Base-by-base conservation (phyloP, 2,329 filamentous ascomycete genomes). In the Pseudogymnoascus sp. region DNA sequence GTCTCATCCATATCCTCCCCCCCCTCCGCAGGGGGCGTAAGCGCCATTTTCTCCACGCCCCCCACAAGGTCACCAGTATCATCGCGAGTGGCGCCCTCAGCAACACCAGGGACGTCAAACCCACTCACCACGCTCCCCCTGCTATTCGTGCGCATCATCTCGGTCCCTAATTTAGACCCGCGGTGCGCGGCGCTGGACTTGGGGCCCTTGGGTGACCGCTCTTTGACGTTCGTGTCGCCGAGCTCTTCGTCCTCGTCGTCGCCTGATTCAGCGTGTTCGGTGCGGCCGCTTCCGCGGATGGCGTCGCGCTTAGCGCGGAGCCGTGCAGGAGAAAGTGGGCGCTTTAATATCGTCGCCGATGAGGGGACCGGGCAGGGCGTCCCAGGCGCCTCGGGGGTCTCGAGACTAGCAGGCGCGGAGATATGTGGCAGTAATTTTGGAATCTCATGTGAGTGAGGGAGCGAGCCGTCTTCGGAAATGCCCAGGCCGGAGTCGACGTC, bases 111-210 rank as follows among this genome's bases (percentile, higher is more conserved):
- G 5, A 68, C 52, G 59, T 72, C 70, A 25, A 69, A 70, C 6
- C 63, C 67, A 12, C 70, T 72, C 5, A 73, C 69, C 36, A 90
- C 83, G 70, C 92, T 96, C 58, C 95, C 93, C 69, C 93, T 88
- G 71, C 91, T 96, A 73, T 96, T 96, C 18, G 93, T 95, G 58
- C 93, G 86, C 90, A 97, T 93, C 93, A 97, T 97, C 74, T 97
- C 93, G 59, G 92, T 94, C 1, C 92, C 92, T 1, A 97, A 82
- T 74, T 96, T 97, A 0, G 92, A 96, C 61, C 88, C 89, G 10
- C 89, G 87, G 25, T 89, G 80, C 37, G 80, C 79, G 13, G 78
- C 75, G 66, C 86, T 85, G 63, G 67, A 59, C 77, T 77, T 73
- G 74, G 21, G 21, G 21, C 88, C 75, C 76, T 78, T 64, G 74